Base-by-base conservation (phyloP, 139 green algal genomes). In the Chlorella sp. region DNA sequence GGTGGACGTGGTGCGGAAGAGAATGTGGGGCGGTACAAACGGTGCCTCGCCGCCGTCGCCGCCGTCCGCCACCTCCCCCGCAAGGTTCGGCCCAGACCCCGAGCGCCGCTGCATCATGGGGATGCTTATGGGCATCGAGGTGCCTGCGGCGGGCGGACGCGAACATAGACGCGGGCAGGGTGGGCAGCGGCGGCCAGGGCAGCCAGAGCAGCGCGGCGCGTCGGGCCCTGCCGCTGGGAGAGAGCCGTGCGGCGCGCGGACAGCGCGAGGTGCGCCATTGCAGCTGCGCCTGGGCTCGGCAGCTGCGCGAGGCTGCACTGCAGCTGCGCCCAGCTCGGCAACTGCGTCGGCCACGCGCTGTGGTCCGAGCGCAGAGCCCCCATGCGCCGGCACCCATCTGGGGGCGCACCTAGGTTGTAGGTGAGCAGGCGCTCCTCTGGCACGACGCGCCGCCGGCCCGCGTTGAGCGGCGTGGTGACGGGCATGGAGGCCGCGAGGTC, bases 41-140 rank as follows among this genome's bases (percentile, higher is more conserved):
- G 61, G 60, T 11, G 64, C 35, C 8, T 63, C 73, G 45, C 58
- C 58, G 43, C 68, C 42, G 25, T 40, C 48, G 14, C 11, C 23
- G 27, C 35, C 48, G 2, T n/a, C 48, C 8, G 11, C 36, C 14
- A 51, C 58, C 14, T 60, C 61, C 17, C n/a, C 56, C 23, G 58
- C 63, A 7, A 55, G 60, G 35, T 35, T 61, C 15, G 9, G 23
- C 2, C 41, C 55, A 41, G 27, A 21, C 14, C 61, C 38, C 15
- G n/a, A 19, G n/a, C 70, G 66, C 25, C 81, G 73, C 35, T 71
- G 79, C 73, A 87, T 75, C 48, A 79, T 77, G n/a, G 84, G 84
- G 43, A 89, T 89, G 66, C 79, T 76, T 46, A 89, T 89, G 27
- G 84, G 84, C 65, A 83, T 80, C 5, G 84, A 89, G 6, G 82